Evolutionary conservation across 768 basidiomycete genomes (phyloP).

Genomic region (Kwoniella europaea): DNA sequence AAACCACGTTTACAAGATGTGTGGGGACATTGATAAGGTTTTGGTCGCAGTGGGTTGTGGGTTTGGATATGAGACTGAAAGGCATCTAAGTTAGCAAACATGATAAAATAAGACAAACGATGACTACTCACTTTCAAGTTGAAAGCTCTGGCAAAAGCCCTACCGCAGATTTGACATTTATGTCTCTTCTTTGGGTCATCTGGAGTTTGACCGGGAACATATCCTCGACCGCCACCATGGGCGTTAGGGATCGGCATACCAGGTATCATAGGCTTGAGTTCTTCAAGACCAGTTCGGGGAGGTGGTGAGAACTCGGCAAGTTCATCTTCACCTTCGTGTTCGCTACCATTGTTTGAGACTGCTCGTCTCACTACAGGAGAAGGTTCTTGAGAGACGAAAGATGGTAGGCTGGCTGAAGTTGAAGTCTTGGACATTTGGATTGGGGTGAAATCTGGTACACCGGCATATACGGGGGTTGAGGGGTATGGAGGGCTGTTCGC

Average conservation of each 20-base stretch:
- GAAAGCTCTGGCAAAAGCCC: slow-evolving; percentile 90
- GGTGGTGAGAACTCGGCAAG: slow-evolving; percentile 32
- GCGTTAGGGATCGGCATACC: slow-evolving; percentile 48
- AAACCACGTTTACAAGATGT: slow-evolving; percentile 85
- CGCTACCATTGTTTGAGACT: slow-evolving; percentile 14
- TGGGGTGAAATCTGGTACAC: slow-evolving; percentile 14
- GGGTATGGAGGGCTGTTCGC: slow-evolving; percentile 30
- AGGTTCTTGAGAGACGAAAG: slow-evolving; percentile 18
- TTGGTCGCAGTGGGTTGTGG: slow-evolving; percentile 87
- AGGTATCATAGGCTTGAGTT: slow-evolving; percentile 35
- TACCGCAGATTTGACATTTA: slow-evolving; percentile 56
- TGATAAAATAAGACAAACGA: not conserved
- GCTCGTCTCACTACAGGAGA: slow-evolving; percentile 17
- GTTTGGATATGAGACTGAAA: slow-evolving; percentile 79
- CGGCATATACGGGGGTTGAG: slow-evolving; percentile 28
- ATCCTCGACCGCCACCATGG: slow-evolving; percentile 56
- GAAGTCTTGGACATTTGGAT: slow-evolving; percentile 24
- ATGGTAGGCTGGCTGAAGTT: slow-evolving; percentile 20
- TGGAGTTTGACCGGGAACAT: slow-evolving; percentile 57
- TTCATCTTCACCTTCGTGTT: slow-evolving; percentile 41
- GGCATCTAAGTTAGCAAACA: slow-evolving; percentile 11
- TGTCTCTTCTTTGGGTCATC: slow-evolving; percentile 58
- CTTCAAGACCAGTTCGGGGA: slow-evolving; percentile 8
- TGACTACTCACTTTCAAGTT: slow-evolving; percentile 73
- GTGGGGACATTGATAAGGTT: slow-evolving; percentile 87